phyloP scores from a whole-genome alignment of 768 basidiomycete genomes.

The Naganishia randhawae region DNA sequence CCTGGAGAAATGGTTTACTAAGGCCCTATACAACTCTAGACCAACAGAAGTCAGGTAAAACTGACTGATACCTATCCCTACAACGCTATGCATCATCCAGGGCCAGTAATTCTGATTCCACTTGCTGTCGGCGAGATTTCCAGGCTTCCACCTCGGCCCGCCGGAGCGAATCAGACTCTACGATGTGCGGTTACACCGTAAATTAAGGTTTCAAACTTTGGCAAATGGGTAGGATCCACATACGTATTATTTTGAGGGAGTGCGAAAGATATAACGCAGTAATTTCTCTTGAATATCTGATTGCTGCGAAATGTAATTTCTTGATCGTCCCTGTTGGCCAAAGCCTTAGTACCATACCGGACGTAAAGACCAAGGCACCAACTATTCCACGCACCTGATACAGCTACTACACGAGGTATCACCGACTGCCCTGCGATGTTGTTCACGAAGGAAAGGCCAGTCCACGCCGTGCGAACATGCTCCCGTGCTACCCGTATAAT shows the following conservation, averaged over 20 bases:
- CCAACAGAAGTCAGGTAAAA: not conserved
- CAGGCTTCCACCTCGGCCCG: slow-evolving; percentile 25
- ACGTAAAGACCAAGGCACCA: not conserved
- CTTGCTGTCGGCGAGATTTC: slow-evolving; percentile 22
- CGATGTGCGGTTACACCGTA: not conserved
- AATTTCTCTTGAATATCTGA: slow-evolving; percentile 22
- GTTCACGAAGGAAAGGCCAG: slow-evolving; percentile 24
- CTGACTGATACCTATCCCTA: not conserved
- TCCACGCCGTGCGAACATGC: slow-evolving; percentile 26
- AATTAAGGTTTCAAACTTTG: not conserved
- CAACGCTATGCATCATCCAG: slow-evolving; percentile 16
- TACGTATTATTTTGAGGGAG: slow-evolving; percentile 17
- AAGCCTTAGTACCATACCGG: not conserved
- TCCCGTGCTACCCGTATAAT: slow-evolving; percentile 31
- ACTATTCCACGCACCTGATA: slow-evolving; percentile 20
- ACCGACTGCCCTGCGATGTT: slow-evolving; percentile 23
- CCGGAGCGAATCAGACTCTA: slow-evolving; percentile 12
- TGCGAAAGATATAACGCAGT: slow-evolving; percentile 28
- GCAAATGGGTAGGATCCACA: not conserved
- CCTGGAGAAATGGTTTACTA: not conserved
- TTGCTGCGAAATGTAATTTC: slow-evolving; percentile 22
- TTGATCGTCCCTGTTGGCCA: slow-evolving; percentile 24
- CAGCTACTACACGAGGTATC: slow-evolving; percentile 19
- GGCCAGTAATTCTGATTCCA: slow-evolving; percentile 12
- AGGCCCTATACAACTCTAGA: not conserved